phyloP scores from a whole-genome alignment of 768 basidiomycete species.

The Lactifluus pinguis region DNA sequence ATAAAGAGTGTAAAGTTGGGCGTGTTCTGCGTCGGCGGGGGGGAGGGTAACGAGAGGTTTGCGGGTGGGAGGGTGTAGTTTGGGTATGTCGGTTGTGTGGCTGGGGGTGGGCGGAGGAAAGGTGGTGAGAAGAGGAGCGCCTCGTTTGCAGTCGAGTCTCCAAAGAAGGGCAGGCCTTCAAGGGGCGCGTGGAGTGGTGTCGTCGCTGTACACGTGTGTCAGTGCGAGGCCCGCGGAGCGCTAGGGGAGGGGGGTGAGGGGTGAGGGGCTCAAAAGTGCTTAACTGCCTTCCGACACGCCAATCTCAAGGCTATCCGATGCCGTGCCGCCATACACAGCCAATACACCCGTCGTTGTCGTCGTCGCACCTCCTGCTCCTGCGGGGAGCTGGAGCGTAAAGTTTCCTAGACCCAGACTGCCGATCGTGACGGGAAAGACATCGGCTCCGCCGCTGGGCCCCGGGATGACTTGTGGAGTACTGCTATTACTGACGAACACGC shows the following conservation, averaged over 20 bases:
- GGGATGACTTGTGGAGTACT: constrained; percentile 29
- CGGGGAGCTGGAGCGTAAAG: constrained; percentile 38
- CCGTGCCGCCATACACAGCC: constrained; percentile 32
- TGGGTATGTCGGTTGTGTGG: constrained; percentile 45
- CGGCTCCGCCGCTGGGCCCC: constrained; percentile 29
- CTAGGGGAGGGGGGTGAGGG: too few relatives aligned
- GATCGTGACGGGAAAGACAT: constrained; percentile 41
- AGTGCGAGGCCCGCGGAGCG: too few relatives aligned
- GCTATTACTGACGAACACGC: constrained; percentile 54
- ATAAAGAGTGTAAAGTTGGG: constrained; percentile 51
- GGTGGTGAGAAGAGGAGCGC: constrained; percentile 63
- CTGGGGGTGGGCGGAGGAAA: constrained; percentile 30
- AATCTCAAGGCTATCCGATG: constrained; percentile 46
- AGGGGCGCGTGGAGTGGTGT: constrained; percentile 39
- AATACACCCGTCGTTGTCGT: constrained; percentile 32
- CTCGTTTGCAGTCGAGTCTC: constrained; percentile 67
- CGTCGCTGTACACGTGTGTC: not conserved
- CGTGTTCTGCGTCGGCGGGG: constrained; percentile 30
- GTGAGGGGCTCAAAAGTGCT: too few relatives aligned
- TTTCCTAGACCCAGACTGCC: constrained; percentile 37
- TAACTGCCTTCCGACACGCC: constrained; percentile 36
- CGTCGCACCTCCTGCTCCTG: constrained; percentile 24
- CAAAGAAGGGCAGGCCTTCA: constrained; percentile 44
- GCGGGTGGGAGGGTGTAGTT: constrained; percentile 67
- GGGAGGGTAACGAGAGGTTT: constrained; percentile 36